phyloP scores from a whole-genome alignment of 805 yeast genomes.

The Monosporozyma yasuniensis region DNA sequence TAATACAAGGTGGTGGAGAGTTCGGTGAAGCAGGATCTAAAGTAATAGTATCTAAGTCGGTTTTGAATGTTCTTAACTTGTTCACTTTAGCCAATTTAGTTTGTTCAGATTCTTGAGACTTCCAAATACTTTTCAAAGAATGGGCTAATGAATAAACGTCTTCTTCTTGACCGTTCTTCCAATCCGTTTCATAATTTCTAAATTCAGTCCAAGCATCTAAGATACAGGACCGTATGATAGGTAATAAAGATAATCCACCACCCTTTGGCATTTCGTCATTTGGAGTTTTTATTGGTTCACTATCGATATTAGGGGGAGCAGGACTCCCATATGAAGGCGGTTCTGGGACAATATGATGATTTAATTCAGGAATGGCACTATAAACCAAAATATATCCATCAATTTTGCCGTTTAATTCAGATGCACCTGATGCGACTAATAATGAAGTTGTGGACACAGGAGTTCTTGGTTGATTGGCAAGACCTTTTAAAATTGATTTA shows the following conservation, averaged over 20 bases:
- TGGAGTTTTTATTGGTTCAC: background rate
- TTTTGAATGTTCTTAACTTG: slow-evolving; percentile 26
- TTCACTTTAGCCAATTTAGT: slow-evolving; percentile 26
- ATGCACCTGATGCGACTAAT: slow-evolving; percentile 69
- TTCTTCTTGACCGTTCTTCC: slow-evolving; percentile 59
- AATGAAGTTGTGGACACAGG: slow-evolving; percentile 60
- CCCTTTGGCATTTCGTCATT: slow-evolving; percentile 7
- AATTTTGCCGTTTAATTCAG: slow-evolving; percentile 66
- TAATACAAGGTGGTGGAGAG: slow-evolving; percentile 55
- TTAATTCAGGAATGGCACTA: slow-evolving; percentile 54
- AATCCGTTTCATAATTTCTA: slow-evolving; percentile 41
- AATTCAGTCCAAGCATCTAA: slow-evolving; percentile 71
- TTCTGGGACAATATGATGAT: slow-evolving; percentile 17
- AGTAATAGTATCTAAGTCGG: slow-evolving; percentile 27
- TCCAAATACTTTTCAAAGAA: slow-evolving; percentile 52
- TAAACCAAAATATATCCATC: slow-evolving; percentile 67
- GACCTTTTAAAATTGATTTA: slow-evolving; percentile 46
- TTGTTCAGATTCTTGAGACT: slow-evolving; percentile 25
- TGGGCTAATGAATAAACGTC: slow-evolving; percentile 55
- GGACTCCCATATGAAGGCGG: slow-evolving; percentile 45
- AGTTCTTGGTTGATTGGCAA: slow-evolving; percentile 53
- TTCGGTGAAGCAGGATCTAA: slow-evolving; percentile 32
- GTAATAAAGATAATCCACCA: slow-evolving; percentile 26
- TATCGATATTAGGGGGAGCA: background rate
- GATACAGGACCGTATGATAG: slow-evolving; percentile 46